These are phyloP conservation scores for Lactarius sanguifluus DNA, from an alignment of 768 basidiomycete genomes.

Conservation along the genomic window DNA sequence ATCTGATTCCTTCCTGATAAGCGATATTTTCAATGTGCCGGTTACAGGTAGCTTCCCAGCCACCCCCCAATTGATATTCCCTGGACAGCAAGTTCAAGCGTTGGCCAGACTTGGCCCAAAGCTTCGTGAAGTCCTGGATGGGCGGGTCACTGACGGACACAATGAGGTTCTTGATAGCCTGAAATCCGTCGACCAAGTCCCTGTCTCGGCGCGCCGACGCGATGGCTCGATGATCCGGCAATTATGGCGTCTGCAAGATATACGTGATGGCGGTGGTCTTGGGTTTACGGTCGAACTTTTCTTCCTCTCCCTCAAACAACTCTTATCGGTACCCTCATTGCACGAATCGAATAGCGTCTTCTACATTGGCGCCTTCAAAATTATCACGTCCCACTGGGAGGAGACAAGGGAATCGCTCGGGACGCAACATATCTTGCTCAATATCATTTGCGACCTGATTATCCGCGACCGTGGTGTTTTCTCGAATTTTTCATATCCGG, in stretches of 20 bases:
- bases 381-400: neutral
- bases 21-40: too few relatives aligned
- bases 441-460: neutral
- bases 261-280: conserved; percentile 1
- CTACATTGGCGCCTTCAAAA: neutral
- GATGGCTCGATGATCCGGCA: neutral
- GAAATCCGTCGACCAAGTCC: neutral
- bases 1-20: neutral
- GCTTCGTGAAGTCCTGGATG: conserved; percentile 1
- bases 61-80: neutral
- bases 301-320: conserved; percentile 1
- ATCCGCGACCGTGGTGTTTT: neutral
- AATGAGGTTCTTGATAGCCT: neutral
- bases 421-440: conserved; percentile 5
- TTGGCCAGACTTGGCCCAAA: neutral
- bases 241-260: neutral
- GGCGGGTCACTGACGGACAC: neutral
- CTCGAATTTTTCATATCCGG: neutral
- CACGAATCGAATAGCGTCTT: neutral
- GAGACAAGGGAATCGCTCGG: neutral
- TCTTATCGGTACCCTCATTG: neutral
- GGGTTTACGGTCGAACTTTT: conserved; percentile 11
- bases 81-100: neutral
- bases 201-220: too few relatives aligned
- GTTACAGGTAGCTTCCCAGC: too few relatives aligned